Conservation (phyloP, 495 filamentous ascomycete genomes). For the Aspergillus biplanus region DNA sequence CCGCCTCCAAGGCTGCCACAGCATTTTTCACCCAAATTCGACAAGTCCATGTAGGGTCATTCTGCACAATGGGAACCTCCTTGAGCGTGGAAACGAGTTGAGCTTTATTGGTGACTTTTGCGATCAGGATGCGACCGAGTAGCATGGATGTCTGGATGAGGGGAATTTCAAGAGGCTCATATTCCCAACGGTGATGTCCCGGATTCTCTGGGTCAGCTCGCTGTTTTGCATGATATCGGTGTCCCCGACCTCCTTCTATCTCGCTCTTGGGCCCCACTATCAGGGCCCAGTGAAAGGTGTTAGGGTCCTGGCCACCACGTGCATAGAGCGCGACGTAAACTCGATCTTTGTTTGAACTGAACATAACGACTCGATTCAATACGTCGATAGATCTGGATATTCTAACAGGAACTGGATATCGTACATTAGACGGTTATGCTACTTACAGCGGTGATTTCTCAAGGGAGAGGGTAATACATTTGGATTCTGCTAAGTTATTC, state of each 20-base stretch:
- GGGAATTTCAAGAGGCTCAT: constrained; percentile 27
- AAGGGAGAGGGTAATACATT: no score
- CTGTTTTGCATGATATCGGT: constrained; percentile 41
- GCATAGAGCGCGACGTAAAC: constrained; percentile 39
- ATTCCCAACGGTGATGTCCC: constrained; percentile 35
- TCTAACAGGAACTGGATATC: no score
- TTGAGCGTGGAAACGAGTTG: constrained; percentile 35
- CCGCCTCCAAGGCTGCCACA: constrained; percentile 31
- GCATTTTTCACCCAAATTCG: constrained; percentile 47
- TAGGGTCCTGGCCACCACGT: constrained; percentile 25
- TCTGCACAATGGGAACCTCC: constrained; percentile 36
- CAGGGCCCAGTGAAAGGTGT: constrained; percentile 46
- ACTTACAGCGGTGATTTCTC: no score
- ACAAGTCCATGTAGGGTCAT: constrained; percentile 43
- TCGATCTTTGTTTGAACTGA: constrained; percentile 38
- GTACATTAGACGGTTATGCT: no score
- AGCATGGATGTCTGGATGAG: constrained; percentile 35
- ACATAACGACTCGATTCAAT: no score
- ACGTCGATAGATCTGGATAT: no score
- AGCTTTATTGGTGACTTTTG: constrained; percentile 41
- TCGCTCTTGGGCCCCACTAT: constrained; percentile 45
- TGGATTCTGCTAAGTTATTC: no score
- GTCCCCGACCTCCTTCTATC: constrained; percentile 24
- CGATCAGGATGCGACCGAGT: constrained; percentile 50
- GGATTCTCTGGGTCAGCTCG: constrained; percentile 5